Evolutionary conservation across 805 yeast genomes (phyloP).

Genomic region (Pichia ethanolica): DNA sequence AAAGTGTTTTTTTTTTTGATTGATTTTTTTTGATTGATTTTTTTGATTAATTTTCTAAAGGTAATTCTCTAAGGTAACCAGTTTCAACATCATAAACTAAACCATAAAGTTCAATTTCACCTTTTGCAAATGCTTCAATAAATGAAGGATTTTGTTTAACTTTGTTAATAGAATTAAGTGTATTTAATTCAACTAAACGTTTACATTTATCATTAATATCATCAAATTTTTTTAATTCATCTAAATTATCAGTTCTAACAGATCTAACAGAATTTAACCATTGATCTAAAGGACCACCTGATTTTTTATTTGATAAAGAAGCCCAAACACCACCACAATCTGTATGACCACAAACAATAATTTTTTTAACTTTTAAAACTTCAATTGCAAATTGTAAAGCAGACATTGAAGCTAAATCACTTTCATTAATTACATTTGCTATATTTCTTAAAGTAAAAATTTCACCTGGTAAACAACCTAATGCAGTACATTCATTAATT

Average conservation of each 20-base stretch:
- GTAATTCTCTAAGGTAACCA: slow-evolving; percentile 46
- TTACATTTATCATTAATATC: slow-evolving; percentile 50
- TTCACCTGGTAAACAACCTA: slow-evolving; percentile 82
- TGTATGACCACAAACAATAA: slow-evolving; percentile 87
- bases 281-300: slow-evolving; percentile 64
- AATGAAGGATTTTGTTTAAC: slow-evolving; percentile 62
- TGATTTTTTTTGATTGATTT: no score
- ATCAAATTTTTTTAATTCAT: slow-evolving; percentile 39
- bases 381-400: slow-evolving; percentile 86
- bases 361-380: slow-evolving; percentile 69
- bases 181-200: slow-evolving; percentile 68
- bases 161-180: slow-evolving; percentile 61
- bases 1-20: not conserved
- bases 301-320: slow-evolving; percentile 52
- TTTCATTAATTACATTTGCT: slow-evolving; percentile 67
- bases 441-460: slow-evolving; percentile 83
- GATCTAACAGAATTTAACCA: slow-evolving; percentile 68
- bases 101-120: slow-evolving; percentile 73
- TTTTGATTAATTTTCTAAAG: slow-evolving; percentile 13
- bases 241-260: slow-evolving; percentile 53
- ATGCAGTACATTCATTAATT: slow-evolving; percentile 68
- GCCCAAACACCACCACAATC: slow-evolving; percentile 94
- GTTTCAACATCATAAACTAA: slow-evolving; percentile 75
- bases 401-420: slow-evolving; percentile 67
- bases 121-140: slow-evolving; percentile 50